Percentiles rank a stretch among this genome's conserved stretches.
phyloP scores from a whole-genome alignment of 2,329 filamentous ascomycete genomes.

The Paraphoma sp. region DNA sequence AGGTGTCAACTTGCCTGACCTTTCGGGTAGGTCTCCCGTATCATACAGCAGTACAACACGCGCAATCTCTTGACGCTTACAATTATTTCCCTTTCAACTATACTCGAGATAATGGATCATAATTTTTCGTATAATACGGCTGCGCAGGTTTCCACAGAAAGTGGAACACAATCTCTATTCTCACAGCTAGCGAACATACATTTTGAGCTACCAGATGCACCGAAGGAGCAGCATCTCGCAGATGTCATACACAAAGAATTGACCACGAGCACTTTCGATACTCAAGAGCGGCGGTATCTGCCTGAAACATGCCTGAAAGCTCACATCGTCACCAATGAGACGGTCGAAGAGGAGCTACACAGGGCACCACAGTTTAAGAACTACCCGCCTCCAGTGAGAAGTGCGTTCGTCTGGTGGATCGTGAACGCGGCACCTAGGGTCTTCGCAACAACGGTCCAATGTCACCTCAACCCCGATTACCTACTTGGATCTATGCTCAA shows the following conservation, averaged over 20 bases:
- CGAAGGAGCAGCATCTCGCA: not conserved
- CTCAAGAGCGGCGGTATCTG: constrained; percentile 2
- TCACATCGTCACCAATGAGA: not conserved
- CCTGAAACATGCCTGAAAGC: constrained; percentile 3
- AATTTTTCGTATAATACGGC: no score
- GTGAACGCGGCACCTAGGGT: constrained; percentile 2
- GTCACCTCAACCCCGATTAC: not conserved
- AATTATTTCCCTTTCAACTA: no score
- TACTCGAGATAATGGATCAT: no score
- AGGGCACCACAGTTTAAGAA: not conserved
- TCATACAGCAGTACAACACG: no score
- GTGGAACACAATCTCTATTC: not conserved
- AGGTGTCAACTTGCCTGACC: no score
- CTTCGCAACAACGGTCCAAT: constrained; percentile 12
- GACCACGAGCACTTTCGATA: constrained; percentile 9
- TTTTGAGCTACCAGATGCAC: not conserved
- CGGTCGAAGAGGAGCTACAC: constrained; percentile 3
- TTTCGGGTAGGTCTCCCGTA: no score
- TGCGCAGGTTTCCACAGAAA: no score
- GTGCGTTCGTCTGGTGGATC: constrained; percentile 3
- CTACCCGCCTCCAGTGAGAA: not conserved
- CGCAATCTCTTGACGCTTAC: no score
- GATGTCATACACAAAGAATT: not conserved
- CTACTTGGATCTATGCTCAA: not conserved
- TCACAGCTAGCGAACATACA: not conserved